Evolutionary conservation across 2,329 filamentous ascomycete species (phyloP).

Genomic region (Immersiporthe knoxdaviesiana): DNA sequence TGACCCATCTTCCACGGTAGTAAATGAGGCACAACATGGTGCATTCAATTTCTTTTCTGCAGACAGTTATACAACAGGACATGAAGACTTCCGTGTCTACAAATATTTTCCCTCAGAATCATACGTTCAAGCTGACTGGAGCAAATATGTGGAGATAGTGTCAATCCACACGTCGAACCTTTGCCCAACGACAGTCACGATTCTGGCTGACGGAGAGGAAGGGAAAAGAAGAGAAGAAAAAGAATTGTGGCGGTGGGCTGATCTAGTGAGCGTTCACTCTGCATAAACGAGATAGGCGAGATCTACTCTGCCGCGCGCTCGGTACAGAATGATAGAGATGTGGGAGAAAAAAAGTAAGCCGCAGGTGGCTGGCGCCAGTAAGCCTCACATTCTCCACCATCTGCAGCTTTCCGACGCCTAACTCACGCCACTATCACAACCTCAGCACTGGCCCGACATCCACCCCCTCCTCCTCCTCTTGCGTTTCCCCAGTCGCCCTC

Average conservation of each 20-base stretch:
- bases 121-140: neutral
- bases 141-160: neutral
- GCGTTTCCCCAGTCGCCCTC: neutral
- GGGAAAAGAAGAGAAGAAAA: neutral
- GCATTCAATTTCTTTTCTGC: neutral
- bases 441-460: neutral
- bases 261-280: neutral
- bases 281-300: neutral
- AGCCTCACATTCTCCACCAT: neutral
- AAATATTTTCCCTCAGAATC: neutral
- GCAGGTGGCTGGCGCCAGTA: neutral
- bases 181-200: neutral
- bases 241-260: neutral
- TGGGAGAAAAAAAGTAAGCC: neutral
- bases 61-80: neutral
- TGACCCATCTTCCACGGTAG: neutral
- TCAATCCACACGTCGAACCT: neutral
- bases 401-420: neutral
- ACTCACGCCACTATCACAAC: constrained; percentile 14
- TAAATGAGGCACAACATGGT: neutral
- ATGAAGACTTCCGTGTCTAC: neutral
- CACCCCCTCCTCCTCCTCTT: neutral
- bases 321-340: neutral
- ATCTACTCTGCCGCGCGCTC: neutral
- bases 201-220: neutral